These are phyloP conservation scores for Didymella pinodella DNA, from an alignment of 2,329 filamentous ascomycete species.

Conservation along the genomic window DNA sequence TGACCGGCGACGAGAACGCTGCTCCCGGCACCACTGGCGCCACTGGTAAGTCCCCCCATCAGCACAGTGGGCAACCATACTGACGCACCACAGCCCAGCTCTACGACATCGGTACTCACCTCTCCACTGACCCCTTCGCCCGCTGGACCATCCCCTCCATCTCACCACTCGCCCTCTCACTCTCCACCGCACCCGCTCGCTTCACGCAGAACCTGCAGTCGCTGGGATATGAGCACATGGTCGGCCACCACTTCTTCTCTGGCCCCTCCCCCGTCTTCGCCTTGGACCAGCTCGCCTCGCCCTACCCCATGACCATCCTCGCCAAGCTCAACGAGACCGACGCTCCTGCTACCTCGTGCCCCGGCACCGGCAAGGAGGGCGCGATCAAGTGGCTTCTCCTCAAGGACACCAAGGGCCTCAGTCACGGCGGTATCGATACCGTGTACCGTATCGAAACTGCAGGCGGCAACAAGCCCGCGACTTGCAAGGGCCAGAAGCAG, in stretches of 20 bases:
- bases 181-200: conserved; percentile 28
- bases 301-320: conserved; percentile 52
- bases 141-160: conserved; percentile 45
- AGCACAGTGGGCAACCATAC: background rate
- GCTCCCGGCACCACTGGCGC: conserved; percentile 46
- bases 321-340: conserved; percentile 59
- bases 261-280: conserved; percentile 66
- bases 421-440: conserved; percentile 52
- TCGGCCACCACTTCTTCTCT: conserved; percentile 74
- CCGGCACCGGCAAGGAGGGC: conserved; percentile 48
- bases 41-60: conserved; percentile 32
- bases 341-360: conserved; percentile 59
- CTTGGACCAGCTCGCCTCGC: conserved; percentile 54
- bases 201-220: conserved; percentile 40
- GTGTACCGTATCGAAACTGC: conserved; percentile 61
- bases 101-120: conserved; percentile 47
- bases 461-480: conserved; percentile 53
- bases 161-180: conserved; percentile 45
- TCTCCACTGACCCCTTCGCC: conserved; percentile 41
- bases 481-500: conserved; percentile 48
- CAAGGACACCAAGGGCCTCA: conserved; percentile 49
- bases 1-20: conserved; percentile 31
- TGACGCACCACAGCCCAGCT: conserved; percentile 42
- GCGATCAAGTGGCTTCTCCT: conserved; percentile 59
- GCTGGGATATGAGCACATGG: conserved; percentile 49